Conservation (phyloP, 2,329 filamentous ascomycete genomes). For the Tolypocladium inflatum region DNA sequence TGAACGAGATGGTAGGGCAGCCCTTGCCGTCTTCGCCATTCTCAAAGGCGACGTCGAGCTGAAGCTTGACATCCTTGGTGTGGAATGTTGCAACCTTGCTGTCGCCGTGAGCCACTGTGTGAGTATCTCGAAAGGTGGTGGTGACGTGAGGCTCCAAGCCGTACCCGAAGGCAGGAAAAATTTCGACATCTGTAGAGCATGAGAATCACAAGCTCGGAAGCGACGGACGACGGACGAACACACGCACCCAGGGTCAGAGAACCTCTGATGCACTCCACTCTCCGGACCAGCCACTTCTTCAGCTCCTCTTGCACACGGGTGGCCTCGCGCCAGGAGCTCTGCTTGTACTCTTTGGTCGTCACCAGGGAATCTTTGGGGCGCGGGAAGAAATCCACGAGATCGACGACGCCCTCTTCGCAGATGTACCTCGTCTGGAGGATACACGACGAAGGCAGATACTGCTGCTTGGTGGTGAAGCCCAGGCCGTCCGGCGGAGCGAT, state of each 20-base stretch:
- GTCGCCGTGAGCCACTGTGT: conserved; percentile 25
- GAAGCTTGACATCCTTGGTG: conserved; percentile 47
- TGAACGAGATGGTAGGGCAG: conserved; percentile 46
- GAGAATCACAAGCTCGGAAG: not conserved
- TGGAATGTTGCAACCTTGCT: conserved; percentile 57
- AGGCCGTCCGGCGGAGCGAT: conserved; percentile 46
- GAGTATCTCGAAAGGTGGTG: conserved; percentile 37
- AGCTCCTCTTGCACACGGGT: conserved; percentile 48
- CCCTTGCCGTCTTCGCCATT: conserved; percentile 29
- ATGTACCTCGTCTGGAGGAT: conserved; percentile 72
- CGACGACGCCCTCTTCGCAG: conserved; percentile 64
- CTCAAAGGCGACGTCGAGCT: conserved; percentile 60
- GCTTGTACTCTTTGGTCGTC: conserved; percentile 34
- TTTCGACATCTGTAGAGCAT: conserved; percentile 44
- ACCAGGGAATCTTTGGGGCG: conserved; percentile 52
- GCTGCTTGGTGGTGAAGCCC: conserved; percentile 62
- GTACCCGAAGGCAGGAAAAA: conserved; percentile 67
- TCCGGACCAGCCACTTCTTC: conserved; percentile 61
- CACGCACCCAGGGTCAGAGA: conserved; percentile 45
- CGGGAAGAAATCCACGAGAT: conserved; percentile 68
- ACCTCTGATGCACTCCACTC: conserved; percentile 65
- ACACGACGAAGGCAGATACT: conserved; percentile 66
- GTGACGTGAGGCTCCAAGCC: conserved; percentile 53
- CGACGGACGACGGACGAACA: not conserved
- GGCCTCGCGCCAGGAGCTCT: conserved; percentile 44